phyloP scores from a whole-genome alignment of 1,139 yeast species.

The Oligophagozyma castellii region DNA sequence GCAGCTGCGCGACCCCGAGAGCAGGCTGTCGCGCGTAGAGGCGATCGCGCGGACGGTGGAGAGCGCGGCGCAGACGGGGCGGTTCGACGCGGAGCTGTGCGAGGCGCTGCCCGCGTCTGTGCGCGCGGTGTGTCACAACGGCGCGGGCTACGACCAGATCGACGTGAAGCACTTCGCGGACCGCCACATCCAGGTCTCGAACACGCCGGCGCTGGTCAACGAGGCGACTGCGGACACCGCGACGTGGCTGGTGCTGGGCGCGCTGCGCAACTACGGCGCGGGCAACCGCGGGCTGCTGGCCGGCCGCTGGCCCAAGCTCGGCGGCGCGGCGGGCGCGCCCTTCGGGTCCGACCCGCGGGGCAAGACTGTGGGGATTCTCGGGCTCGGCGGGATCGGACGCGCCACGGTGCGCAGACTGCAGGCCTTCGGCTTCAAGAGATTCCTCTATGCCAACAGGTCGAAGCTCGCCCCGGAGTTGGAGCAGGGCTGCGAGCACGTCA shows the following conservation, averaged over 20 bases:
- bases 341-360: slow-evolving; percentile 50
- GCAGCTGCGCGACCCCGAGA: slow-evolving; percentile 31
- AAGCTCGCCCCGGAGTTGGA: slow-evolving; percentile 41
- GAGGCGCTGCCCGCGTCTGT: slow-evolving; percentile 45
- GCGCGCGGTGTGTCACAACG: slow-evolving; percentile 58
- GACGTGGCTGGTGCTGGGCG: slow-evolving; percentile 47
- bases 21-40: slow-evolving; percentile 33
- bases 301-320: slow-evolving; percentile 44
- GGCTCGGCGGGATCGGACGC: slow-evolving; percentile 70
- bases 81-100: slow-evolving; percentile 62
- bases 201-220: slow-evolving; percentile 62
- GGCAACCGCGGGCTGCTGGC: slow-evolving; percentile 35
- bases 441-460: slow-evolving; percentile 48
- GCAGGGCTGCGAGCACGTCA: slow-evolving; percentile 38
- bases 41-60: slow-evolving; percentile 41
- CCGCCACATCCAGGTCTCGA: slow-evolving; percentile 47
- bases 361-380: slow-evolving; percentile 51
- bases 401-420: slow-evolving; percentile 46
- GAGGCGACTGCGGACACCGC: slow-evolving; percentile 78
- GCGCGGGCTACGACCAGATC: slow-evolving; percentile 90
- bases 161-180: slow-evolving; percentile 32
- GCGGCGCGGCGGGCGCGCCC: slow-evolving; percentile 30
- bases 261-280: slow-evolving; percentile 48
- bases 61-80: slow-evolving; percentile 43
- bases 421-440: slow-evolving; percentile 51